Percentiles rank a stretch among this genome's conserved stretches.
Evolutionary conservation across 495 filamentous ascomycete genomes (phyloP).

Genomic region (Daldinia decipiens): DNA sequence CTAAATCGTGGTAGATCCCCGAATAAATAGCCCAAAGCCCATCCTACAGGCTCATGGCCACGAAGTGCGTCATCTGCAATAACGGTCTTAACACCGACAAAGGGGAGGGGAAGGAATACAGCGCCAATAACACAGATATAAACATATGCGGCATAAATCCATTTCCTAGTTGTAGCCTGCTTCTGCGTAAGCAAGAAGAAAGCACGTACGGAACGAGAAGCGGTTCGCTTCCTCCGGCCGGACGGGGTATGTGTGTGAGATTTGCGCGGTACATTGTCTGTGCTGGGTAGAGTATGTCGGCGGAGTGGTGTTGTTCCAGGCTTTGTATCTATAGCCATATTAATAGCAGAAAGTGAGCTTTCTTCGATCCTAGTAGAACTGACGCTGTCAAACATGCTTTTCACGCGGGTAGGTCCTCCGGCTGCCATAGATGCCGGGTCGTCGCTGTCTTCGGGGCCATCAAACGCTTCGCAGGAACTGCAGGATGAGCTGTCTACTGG

Average conservation of each 20-base stretch:
- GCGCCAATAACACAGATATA: conserved; percentile 71
- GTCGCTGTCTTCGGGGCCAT: conserved; percentile 43
- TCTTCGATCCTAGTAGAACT: conserved; percentile 14
- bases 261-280: conserved; percentile 42
- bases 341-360: not conserved
- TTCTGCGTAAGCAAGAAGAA: conserved; percentile 82
- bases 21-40: conserved; percentile 90
- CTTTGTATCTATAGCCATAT: conserved; percentile 25
- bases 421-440: conserved; percentile 5
- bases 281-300: conserved; percentile 64
- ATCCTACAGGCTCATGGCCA: conserved; percentile 84
- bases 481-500: conserved; percentile 47
- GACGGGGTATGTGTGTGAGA: conserved; percentile 66
- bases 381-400: conserved; percentile 18
- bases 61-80: conserved; percentile 72
- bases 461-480: conserved; percentile 47
- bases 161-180: conserved; percentile 80
- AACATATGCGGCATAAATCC: conserved; percentile 82
- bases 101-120: conserved; percentile 62
- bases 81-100: conserved; percentile 70
- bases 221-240: conserved; percentile 72
- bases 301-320: conserved; percentile 44
- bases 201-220: conserved; percentile 72
- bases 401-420: conserved; percentile 25
- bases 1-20: conserved; percentile 78